phyloP scores from a whole-genome alignment of 305 asterid genomes.

The Fraxinus latifolia region DNA sequence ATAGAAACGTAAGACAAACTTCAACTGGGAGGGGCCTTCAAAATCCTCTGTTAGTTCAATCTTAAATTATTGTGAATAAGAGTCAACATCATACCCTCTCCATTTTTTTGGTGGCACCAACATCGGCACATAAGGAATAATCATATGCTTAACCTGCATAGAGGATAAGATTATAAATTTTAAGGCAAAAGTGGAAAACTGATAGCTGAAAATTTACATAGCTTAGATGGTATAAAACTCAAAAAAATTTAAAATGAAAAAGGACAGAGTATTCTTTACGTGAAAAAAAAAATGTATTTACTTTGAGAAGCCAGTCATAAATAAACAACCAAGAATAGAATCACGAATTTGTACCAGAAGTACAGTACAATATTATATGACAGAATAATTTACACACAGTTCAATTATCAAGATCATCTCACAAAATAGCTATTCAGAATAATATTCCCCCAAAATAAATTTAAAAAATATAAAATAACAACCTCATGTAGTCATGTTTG shows the following conservation, averaged over 20 bases:
- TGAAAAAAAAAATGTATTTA: not conserved
- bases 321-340: conserved; percentile 10
- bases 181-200: conserved; percentile 23
- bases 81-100: conserved; percentile 61
- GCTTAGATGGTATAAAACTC: not conserved
- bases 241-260: conserved; percentile 13
- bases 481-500: not conserved
- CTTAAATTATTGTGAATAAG: not conserved
- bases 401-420: conserved; percentile 8
- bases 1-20: conserved; percentile 12
- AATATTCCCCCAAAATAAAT: not conserved
- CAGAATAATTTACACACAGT: not conserved
- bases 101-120: conserved; percentile 91
- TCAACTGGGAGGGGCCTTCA: conserved; percentile 10
- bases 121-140: conserved; percentile 89
- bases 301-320: conserved; percentile 5
- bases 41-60: conserved; percentile 7
- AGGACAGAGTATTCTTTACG: not conserved
- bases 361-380: not conserved
- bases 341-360: not conserved
- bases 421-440: not conserved
- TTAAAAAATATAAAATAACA: not conserved
- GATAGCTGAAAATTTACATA: not conserved
- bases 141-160: conserved; percentile 72
- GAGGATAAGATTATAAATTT: conserved; percentile 19